These are phyloP conservation scores for Aspergillus steynii DNA, from an alignment of 495 filamentous ascomycete species.

Conservation along the genomic window DNA sequence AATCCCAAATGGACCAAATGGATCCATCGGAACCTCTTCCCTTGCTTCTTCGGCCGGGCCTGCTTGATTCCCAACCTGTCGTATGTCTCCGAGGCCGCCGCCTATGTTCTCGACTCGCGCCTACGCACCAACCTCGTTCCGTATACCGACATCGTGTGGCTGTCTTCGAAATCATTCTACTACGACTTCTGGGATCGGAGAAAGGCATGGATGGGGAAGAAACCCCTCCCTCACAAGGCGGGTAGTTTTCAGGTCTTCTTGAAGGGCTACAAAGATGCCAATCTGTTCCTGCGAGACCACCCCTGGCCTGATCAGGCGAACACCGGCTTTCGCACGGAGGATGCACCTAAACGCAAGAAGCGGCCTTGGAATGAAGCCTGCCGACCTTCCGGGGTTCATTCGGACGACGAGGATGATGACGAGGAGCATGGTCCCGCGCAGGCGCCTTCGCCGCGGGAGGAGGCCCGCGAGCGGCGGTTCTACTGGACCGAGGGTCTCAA, in stretches of 20 bases:
- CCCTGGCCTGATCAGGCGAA: conserved; percentile 96
- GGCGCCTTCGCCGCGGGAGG: conserved; percentile 45
- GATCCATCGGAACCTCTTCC: conserved; percentile 92
- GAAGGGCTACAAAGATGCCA: conserved; percentile 95
- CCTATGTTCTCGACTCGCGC: conserved; percentile 89
- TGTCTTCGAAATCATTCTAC: conserved; percentile 96
- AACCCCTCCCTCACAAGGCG: conserved; percentile 84
- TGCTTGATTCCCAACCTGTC: conserved; percentile 99
- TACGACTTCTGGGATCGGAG: conserved; percentile 97
- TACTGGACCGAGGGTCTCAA: conserved; percentile 88
- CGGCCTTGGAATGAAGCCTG: conserved; percentile 85
- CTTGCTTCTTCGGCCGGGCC: conserved; percentile 93
- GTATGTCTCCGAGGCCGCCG: conserved; percentile 96
- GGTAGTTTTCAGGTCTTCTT: conserved; percentile 98
- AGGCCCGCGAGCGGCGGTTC: conserved; percentile 57
- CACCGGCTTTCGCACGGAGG: conserved; percentile 70
- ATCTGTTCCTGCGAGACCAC: conserved; percentile 89
- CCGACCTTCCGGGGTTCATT: conserved; percentile 65
- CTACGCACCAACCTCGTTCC: conserved; percentile 90
- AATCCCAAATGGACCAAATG: conserved; percentile 97
- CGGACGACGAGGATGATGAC: conserved; percentile 75
- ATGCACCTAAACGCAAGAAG: conserved; percentile 68
- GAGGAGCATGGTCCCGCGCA: conserved; percentile 49
- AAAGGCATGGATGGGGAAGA: conserved; percentile 82
- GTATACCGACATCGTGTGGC: conserved; percentile 90